phyloP scores from a whole-genome alignment of 2,329 filamentous ascomycete species.

The Beauveria varroae region DNA sequence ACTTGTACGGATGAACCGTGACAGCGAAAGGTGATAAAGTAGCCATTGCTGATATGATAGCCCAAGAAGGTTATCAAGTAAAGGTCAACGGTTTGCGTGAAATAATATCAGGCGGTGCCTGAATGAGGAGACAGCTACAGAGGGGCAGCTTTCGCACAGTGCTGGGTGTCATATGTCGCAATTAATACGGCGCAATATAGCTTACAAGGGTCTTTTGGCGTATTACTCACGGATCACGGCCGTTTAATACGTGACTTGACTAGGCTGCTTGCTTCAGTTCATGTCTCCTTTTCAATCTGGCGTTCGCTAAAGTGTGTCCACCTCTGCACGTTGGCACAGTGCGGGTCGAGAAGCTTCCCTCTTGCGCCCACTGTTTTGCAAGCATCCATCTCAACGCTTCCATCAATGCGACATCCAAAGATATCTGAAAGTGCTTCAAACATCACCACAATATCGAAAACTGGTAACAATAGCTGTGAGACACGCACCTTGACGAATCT shows the following conservation, averaged over 20 bases:
- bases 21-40: constrained; percentile 30
- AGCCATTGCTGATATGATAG: constrained; percentile 17
- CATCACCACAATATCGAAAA: not conserved
- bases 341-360: constrained; percentile 7
- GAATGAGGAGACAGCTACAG: not conserved
- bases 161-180: not conserved
- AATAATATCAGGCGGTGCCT: not conserved
- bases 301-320: too few species aligned
- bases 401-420: not conserved
- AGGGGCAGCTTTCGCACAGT: not conserved
- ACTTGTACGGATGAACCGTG: constrained; percentile 39
- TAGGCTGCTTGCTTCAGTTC: too few species aligned
- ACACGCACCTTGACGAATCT: not conserved
- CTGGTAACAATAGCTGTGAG: not conserved
- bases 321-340: not conserved
- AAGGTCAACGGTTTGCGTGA: not conserved
- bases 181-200: too few species aligned
- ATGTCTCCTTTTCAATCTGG: too few species aligned
- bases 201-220: too few species aligned
- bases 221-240: too few species aligned
- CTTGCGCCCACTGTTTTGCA: not conserved
- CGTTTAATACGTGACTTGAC: too few species aligned
- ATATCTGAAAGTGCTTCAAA: too few species aligned
- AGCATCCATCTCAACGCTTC: not conserved
- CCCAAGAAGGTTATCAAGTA: not conserved